Percentiles rank a stretch among this genome's conserved stretches.
phyloP scores from a whole-genome alignment of 148 eudicot species.

The Arctostaphylos glauca region DNA sequence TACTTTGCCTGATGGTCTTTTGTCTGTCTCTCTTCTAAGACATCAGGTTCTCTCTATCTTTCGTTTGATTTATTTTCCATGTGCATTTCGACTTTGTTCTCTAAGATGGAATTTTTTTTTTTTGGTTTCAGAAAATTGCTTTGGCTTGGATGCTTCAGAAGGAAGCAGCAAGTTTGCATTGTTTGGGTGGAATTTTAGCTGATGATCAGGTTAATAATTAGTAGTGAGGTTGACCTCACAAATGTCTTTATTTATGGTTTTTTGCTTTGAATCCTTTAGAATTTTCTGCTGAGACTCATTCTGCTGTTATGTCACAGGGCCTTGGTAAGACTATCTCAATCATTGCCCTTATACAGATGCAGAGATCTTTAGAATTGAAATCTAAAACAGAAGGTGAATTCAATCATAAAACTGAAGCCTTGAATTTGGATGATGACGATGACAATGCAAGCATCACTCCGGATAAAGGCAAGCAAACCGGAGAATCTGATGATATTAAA shows the following conservation, averaged over 20 bases:
- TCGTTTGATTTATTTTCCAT: neutral
- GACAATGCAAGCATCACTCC: constrained; percentile 28
- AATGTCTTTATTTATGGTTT: neutral
- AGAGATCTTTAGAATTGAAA: constrained; percentile 52
- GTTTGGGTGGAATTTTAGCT: constrained; percentile 93
- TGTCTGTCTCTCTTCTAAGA: constrained; percentile 78
- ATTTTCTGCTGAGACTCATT: neutral
- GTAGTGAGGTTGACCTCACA: neutral
- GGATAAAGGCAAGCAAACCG: constrained; percentile 33
- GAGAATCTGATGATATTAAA: constrained; percentile 32
- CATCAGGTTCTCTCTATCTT: constrained; percentile 64
- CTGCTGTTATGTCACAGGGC: constrained; percentile 56
- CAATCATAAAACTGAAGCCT: constrained; percentile 47
- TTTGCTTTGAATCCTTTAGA: neutral
- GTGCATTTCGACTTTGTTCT: neutral
- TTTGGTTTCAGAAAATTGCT: constrained; percentile 73
- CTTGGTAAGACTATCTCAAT: constrained; percentile 93
- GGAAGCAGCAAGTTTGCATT: constrained; percentile 65
- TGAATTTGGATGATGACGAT: constrained; percentile 85
- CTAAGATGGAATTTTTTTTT: constrained; percentile 5
- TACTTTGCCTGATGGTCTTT: constrained; percentile 58
- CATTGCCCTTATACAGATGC: constrained; percentile 85
- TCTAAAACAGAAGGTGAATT: constrained; percentile 42
- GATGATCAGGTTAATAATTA: constrained; percentile 81
- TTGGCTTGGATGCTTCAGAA: constrained; percentile 95